Base-by-base conservation (phyloP, 176 grass and related monocot species). In the Carex parvula region DNA sequence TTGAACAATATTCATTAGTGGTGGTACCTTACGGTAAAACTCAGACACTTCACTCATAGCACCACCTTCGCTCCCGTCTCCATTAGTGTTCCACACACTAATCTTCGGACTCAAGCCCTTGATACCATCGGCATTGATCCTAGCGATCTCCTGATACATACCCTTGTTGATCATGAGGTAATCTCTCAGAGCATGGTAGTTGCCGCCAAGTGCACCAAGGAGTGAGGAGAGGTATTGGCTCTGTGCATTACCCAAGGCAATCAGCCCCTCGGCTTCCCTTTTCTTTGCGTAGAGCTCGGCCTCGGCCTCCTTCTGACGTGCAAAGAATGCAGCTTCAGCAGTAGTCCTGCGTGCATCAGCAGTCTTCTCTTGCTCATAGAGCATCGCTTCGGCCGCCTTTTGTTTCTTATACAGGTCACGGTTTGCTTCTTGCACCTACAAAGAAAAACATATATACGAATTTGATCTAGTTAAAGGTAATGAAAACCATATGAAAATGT, bases 361-460 rank as follows among this genome's bases (percentile, higher is more conserved):
- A 1, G 21, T 33, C 86, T 65, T 91, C 82, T 79, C 44, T 81
- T 97, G 72, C 75, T 93, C 88, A 62, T 87, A 94, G 15, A 97
- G 79, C 65, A 42, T n/a, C 2, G 86, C 91, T 77, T 97, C 89
- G 0, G 89, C 89, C 0, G 78, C 79, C 86, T 94, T 97, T 84
- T 93, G 91, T 0, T 84, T 83, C 84, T 78, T 86, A 71, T 97
- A 93, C 0, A 90, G 69, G 62, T 79, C 82, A 39, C 86, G 84
- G 66, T 93, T 97, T 0, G 89, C 90, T 18, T 94, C 89, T 85
- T 90, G 89, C 14, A 94, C 89, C 89, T 93, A 55, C 48, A 64
- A 10, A 60, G 53, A 2, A 33, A 29, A 50, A 48, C 12, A 44
- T 6, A 39, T 39, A 79, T 73, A 61, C 18, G 2, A 60, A 16